Base-by-base conservation (phyloP, 2,329 filamentous ascomycete genomes). In the Epichloe amarillans region DNA sequence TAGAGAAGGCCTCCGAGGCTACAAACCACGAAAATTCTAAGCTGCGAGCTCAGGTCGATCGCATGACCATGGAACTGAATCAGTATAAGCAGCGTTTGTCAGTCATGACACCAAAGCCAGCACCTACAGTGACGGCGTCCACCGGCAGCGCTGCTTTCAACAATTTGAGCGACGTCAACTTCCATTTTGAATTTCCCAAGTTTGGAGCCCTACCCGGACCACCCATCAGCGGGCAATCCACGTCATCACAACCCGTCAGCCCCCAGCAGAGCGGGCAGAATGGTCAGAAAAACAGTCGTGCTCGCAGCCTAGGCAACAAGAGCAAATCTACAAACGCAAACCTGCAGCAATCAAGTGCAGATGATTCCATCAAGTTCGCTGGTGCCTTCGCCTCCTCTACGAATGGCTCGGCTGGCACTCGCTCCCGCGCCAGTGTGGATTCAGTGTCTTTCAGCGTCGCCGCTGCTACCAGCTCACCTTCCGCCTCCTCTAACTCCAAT, bases 141-240 rank as follows among this genome's bases (percentile, higher is more conserved):
- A 72, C 76, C 60, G 70, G 75, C 60, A 65, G 60, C 50, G 64
- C 72, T 21, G 73, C 72, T 11, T 64, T 80, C 55, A 79, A 72
- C 64, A 83, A 81, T 57, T 71, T 83, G 50, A 81, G 75, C 60
- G 84, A 86, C 55, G 84, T 86, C 64, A 89, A 85, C 64, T 97
- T 97, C 63, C 84, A 91, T 58, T 97, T 98, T 59, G 91, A 97
- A 58, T 97, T 97, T 57, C 91, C 93, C 56, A 90, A 86, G 63
- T 97, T 98, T 61, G 93, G 93, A 45, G 77, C 82, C 53, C 76
- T 94, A 26, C 76, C 78, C 0, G 73, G 76, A 5, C 70, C 73
- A 7, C 58, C 64, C 1, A 53, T 56, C 47, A 53, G 55, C 49
- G 63, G 62, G 51, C 54, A 50, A 5, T 57, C 59, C 4, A 49